Evolutionary conservation across 1,284 basidiomycete genomes (phyloP), one percentile per base, ranked within the genome.

Genomic region (Ustilago trichophora): DNA sequence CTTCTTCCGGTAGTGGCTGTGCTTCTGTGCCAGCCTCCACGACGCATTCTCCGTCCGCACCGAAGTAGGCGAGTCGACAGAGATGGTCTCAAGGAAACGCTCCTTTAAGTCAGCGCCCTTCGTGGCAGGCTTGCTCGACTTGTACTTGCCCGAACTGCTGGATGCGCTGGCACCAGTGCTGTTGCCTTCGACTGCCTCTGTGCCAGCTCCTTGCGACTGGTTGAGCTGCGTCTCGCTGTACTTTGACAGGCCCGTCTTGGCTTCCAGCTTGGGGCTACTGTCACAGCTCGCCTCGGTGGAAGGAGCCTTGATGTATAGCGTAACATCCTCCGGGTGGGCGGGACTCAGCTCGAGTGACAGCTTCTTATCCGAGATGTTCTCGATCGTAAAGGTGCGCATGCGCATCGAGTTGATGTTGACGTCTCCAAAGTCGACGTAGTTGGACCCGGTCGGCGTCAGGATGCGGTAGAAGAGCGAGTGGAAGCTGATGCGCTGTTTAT

Each of bases 391-490:
- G 0, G 82, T 84, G 16, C 84, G 82, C 44, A 85, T 76, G 3
- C 83, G 76, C 13, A 82, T 77, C 29, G 83, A 82, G 73, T 84
- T 83, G 79, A 85, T 83, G 49, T 84, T 82, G 38, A 85, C 84
- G 24, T 83, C 83, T 29, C 84, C 84, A 71, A 85, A 85, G 55
- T 85, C 84, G 49, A 85, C 69, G 55, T 84, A 85, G 75, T 85
- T 85, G 51, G 82, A 80, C 8, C 84, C 84, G 13, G 82, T 82
- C 2, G 84, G 83, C 11, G 84, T 85, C 38, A 85, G 78, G 52
- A 85, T 84, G n/a, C 83, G 82, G 72, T 85, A 85, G 35, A 85
- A 82, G 55, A 85, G 82, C 22, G 84, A 85, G 63, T 85, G 84
- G 45, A 85, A 82, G 25, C 84, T 84, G 55, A 85, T 82, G 35